Evolutionary conservation across 495 filamentous ascomycete species (phyloP).

Genomic region (Penicillium verhagenii): DNA sequence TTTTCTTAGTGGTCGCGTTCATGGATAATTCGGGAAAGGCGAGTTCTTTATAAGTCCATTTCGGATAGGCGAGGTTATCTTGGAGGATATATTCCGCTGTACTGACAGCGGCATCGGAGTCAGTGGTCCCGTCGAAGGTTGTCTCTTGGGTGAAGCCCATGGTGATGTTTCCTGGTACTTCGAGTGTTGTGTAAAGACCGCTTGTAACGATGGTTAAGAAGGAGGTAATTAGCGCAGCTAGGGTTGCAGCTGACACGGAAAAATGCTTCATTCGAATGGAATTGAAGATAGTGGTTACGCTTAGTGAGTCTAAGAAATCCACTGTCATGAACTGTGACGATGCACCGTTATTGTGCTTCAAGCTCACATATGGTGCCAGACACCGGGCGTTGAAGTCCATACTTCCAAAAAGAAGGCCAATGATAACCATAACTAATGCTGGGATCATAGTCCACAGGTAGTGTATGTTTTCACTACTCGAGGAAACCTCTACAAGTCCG

Average conservation of each 20-base stretch:
- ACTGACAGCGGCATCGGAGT: not conserved
- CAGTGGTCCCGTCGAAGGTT: not conserved
- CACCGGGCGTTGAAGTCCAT: slow-evolving; percentile 14
- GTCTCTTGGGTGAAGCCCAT: slow-evolving; percentile 7
- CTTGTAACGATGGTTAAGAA: slow-evolving; percentile 15
- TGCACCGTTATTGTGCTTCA: not conserved
- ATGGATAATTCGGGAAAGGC: slow-evolving; percentile 6
- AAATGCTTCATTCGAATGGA: slow-evolving; percentile 3
- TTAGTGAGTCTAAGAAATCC: slow-evolving; percentile 7
- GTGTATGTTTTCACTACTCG: not conserved
- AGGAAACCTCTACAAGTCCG: slow-evolving; percentile 9
- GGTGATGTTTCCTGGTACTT: not conserved
- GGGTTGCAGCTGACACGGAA: slow-evolving; percentile 11
- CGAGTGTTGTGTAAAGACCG: slow-evolving; percentile 12
- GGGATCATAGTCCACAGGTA: slow-evolving; percentile 16
- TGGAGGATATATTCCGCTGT: slow-evolving; percentile 3
- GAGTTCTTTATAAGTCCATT: slow-evolving; percentile 12
- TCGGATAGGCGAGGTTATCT: slow-evolving; percentile 9
- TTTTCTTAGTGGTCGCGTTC: not conserved
- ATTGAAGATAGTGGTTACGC: not conserved
- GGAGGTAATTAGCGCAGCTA: slow-evolving; percentile 1
- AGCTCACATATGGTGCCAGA: slow-evolving; percentile 12
- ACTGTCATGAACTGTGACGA: slow-evolving; percentile 9
- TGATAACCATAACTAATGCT: slow-evolving; percentile 5
- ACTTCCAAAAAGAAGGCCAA: slow-evolving; percentile 3